phyloP scores from a whole-genome alignment of 805 yeast genomes.

The Wickerhamiella domercqiae region DNA sequence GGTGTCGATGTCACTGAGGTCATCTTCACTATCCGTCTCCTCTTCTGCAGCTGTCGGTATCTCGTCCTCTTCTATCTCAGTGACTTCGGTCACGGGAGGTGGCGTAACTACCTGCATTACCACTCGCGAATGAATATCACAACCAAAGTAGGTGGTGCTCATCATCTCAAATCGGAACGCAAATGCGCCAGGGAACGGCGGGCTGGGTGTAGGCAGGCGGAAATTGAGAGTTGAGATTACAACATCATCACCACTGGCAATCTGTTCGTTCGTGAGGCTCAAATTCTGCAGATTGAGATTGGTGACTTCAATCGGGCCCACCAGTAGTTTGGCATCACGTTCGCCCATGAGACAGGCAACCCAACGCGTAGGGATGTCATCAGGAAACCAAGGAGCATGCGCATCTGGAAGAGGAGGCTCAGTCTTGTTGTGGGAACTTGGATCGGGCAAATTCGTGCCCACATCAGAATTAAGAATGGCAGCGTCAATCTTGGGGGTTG shows the following conservation, averaged over 20 bases:
- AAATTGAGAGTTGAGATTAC: constrained; percentile 60
- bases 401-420: constrained; percentile 59
- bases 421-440: constrained; percentile 45
- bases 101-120: constrained; percentile 40
- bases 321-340: constrained; percentile 59
- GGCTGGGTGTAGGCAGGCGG: constrained; percentile 61
- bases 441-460: constrained; percentile 46
- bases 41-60: constrained; percentile 15
- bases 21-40: constrained; percentile 30
- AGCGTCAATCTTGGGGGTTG: constrained; percentile 8
- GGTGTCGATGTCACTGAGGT: constrained; percentile 40
- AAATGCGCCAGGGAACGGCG: constrained; percentile 48
- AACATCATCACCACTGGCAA: constrained; percentile 26
- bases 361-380: constrained; percentile 37
- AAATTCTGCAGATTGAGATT: constrained; percentile 43
- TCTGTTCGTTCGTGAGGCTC: constrained; percentile 34
- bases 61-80: too few relatives aligned
- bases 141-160: constrained; percentile 66
- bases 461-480: constrained; percentile 16
- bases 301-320: constrained; percentile 28
- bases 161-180: constrained; percentile 58
- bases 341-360: constrained; percentile 53
- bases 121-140: constrained; percentile 60
- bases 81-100: constrained; percentile 23
- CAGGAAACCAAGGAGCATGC: constrained; percentile 66